phyloP scores from a whole-genome alignment of 441 rosid genomes.

The Croton laevigatus region DNA sequence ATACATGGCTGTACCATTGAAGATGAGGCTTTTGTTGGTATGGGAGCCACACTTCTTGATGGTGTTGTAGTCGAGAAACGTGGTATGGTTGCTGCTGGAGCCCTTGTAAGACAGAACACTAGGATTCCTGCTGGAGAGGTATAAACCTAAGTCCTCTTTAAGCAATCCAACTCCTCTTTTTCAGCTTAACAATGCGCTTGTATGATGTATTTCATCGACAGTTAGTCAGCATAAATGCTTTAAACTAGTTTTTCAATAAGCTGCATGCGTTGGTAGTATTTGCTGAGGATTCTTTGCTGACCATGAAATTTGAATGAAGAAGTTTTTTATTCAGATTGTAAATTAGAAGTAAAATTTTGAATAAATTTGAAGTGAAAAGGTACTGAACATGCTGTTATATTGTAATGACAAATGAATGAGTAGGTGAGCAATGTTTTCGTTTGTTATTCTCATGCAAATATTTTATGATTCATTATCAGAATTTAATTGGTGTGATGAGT shows the following conservation, averaged over 20 bases:
- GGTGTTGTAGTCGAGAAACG: slow-evolving; percentile 85
- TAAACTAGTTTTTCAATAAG: background rate
- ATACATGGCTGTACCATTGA: slow-evolving; percentile 95
- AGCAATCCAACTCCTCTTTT: background rate
- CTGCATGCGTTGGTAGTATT: background rate
- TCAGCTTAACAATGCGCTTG: background rate
- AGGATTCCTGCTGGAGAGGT: slow-evolving; percentile 91
- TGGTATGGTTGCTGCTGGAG: slow-evolving; percentile 95
- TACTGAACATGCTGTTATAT: background rate
- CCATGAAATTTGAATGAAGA: background rate
- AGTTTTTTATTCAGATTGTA: background rate
- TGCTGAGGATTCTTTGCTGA: background rate
- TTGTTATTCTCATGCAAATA: background rate
- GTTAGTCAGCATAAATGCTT: background rate
- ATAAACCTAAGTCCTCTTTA: slow-evolving; percentile 15
- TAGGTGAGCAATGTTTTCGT: background rate
- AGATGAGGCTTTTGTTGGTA: slow-evolving; percentile 87
- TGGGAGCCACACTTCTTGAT: slow-evolving; percentile 92
- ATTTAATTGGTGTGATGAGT: background rate
- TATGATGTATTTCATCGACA: background rate
- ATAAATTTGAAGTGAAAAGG: background rate
- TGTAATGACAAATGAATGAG: background rate
- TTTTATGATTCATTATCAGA: background rate
- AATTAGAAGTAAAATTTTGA: background rate
- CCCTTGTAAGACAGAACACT: slow-evolving; percentile 90